A percentile compares a stretch with the other conserved stretches of the same genome.
phyloP scores from a whole-genome alignment of 768 basidiomycete species.

The Serendipita sp. region DNA sequence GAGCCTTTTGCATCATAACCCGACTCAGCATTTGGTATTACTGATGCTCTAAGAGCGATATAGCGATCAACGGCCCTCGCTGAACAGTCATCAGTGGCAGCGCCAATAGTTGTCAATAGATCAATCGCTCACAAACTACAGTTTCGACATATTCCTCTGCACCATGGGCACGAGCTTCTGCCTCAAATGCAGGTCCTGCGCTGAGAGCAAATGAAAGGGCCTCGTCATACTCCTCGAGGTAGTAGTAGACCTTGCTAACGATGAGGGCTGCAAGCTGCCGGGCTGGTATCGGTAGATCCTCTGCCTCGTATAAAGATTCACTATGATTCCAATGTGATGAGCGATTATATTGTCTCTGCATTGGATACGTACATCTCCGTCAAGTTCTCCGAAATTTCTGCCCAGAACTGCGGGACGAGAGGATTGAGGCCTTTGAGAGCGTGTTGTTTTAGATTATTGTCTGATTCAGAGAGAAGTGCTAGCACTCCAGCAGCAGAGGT shows the following conservation, averaged over 20 bases:
- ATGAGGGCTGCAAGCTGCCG: slow-evolving; percentile 77
- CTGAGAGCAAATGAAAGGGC: slow-evolving; percentile 88
- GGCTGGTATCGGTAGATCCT: slow-evolving; percentile 53
- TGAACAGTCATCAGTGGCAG: slow-evolving; percentile 17
- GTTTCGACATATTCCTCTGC: slow-evolving; percentile 88
- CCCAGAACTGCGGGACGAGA: slow-evolving; percentile 91
- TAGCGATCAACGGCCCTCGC: slow-evolving; percentile 95
- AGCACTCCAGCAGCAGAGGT: slow-evolving; percentile 82
- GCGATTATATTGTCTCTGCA: not conserved
- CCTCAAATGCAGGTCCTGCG: slow-evolving; percentile 73
- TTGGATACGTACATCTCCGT: slow-evolving; percentile 53
- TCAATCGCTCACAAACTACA: slow-evolving; percentile 58
- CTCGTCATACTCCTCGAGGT: slow-evolving; percentile 88
- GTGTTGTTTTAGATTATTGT: slow-evolving; percentile 75
- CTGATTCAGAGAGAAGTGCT: slow-evolving; percentile 75
- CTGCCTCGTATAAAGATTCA: slow-evolving; percentile 76
- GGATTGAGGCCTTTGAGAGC: slow-evolving; percentile 69
- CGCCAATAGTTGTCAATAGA: not conserved
- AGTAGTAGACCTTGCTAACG: slow-evolving; percentile 97
- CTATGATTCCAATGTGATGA: slow-evolving; percentile 26
- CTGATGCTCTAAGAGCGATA: slow-evolving; percentile 42
- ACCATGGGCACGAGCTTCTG: slow-evolving; percentile 41
- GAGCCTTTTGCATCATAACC: slow-evolving; percentile 28
- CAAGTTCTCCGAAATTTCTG: slow-evolving; percentile 93
- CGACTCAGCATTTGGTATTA: slow-evolving; percentile 24